Conservation (phyloP, 2,329 filamentous ascomycete genomes). For the Botryosphaeria agaves region DNA sequence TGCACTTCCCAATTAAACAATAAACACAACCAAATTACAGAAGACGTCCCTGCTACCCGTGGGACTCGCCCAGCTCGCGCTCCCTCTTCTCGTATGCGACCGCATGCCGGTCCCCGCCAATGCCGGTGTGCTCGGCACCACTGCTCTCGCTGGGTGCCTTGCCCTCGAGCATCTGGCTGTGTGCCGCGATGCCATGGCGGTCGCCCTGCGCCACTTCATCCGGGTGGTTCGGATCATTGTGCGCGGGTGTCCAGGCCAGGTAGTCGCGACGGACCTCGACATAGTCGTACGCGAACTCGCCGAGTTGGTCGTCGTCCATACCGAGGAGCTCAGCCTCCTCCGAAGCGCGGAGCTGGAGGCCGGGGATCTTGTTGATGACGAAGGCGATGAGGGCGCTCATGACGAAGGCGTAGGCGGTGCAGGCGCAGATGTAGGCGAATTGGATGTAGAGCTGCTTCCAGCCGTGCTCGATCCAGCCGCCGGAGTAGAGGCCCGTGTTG, state of each 20-base stretch:
- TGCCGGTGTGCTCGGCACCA: conserved; percentile 27
- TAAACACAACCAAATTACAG: neutral
- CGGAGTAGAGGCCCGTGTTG: conserved; percentile 44
- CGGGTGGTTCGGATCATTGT: conserved; percentile 42
- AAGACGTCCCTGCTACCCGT: conserved; percentile 1
- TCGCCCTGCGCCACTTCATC: conserved; percentile 47
- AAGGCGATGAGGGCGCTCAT: conserved; percentile 60
- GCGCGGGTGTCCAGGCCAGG: conserved; percentile 70
- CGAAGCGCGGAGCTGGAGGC: conserved; percentile 60
- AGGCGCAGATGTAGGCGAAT: conserved; percentile 55
- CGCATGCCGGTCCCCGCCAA: conserved; percentile 35
- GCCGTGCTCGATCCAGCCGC: conserved; percentile 62
- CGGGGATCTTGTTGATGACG: conserved; percentile 56
- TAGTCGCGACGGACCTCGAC: conserved; percentile 80
- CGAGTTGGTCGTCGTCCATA: conserved; percentile 82
- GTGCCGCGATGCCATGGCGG: conserved; percentile 53
- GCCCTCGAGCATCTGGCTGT: conserved; percentile 47
- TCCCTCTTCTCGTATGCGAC: conserved; percentile 29
- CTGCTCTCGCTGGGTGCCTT: conserved; percentile 28
- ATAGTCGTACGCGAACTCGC: conserved; percentile 82
- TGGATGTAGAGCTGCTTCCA: conserved; percentile 64
- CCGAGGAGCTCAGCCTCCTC: conserved; percentile 73
- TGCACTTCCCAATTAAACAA: neutral
- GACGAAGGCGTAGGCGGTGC: conserved; percentile 51
- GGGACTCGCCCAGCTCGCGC: conserved; percentile 5